These are phyloP conservation scores for Trichosanthes cucumerina DNA, from an alignment of 306 rosid species.

Conservation along the genomic window DNA sequence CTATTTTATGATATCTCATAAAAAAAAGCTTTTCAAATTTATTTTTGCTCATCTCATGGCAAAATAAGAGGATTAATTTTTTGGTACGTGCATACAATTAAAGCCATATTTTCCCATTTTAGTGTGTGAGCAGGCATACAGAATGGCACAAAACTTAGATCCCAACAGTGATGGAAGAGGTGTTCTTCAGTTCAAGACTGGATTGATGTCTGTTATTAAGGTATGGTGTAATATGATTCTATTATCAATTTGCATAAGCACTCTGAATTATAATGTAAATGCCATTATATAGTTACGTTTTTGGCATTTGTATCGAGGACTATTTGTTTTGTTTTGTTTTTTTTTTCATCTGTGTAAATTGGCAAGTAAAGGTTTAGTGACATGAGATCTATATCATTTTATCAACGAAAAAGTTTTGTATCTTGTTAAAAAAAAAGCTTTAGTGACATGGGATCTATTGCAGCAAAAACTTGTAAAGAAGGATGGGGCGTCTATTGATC, in stretches of 20 bases:
- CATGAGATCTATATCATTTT: constrained; percentile 7
- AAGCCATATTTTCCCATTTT: constrained; percentile 21
- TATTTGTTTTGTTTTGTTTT: background rate
- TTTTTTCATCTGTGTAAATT: background rate
- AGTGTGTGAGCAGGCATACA: constrained; percentile 99
- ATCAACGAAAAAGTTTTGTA: no score
- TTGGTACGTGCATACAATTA: background rate
- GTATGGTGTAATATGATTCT: constrained; percentile 27
- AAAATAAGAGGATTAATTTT: background rate
- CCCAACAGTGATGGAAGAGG: constrained; percentile 87
- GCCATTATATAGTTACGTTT: background rate
- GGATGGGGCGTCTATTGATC: constrained; percentile 75
- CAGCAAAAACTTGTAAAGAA: constrained; percentile 84
- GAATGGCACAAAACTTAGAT: constrained; percentile 86
- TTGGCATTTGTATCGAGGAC: background rate
- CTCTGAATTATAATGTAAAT: background rate
- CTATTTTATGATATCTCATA: background rate
- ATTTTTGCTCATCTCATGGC: background rate
- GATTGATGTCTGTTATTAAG: constrained; percentile 90
- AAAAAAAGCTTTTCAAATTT: background rate
- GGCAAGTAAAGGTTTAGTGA: constrained; percentile 5
- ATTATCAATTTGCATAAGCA: background rate
- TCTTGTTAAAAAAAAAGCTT: background rate
- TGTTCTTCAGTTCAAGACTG: constrained; percentile 90
- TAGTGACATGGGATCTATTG: constrained; percentile 17